Conservation (phyloP, 176 grass and related monocot genomes). For the Paspalum vaginatum region DNA sequence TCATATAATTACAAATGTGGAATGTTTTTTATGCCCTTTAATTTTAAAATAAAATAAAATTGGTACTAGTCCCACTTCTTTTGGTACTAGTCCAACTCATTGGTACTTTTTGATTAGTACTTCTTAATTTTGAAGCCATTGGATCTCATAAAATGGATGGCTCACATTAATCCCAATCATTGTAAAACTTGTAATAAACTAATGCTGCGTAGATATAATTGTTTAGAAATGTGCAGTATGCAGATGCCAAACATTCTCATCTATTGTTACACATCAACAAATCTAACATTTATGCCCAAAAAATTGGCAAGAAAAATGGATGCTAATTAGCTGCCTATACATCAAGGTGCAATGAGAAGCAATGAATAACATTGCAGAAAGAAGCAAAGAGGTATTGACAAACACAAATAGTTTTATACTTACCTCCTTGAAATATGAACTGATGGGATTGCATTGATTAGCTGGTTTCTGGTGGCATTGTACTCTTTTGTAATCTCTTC, state of each 20-base stretch:
- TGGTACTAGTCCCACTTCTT: too few relatives aligned
- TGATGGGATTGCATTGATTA: constrained; percentile 50
- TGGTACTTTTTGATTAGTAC: too few relatives aligned
- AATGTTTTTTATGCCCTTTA: too few relatives aligned
- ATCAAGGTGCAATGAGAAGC: background rate
- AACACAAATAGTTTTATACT: constrained; percentile 29
- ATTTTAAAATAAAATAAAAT: too few relatives aligned
- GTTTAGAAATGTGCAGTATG: background rate
- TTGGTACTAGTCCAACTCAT: too few relatives aligned
- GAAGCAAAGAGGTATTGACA: background rate
- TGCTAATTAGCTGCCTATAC: background rate
- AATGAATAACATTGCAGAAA: background rate
- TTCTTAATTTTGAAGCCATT: too few relatives aligned
- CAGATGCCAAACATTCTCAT: background rate
- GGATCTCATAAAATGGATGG: too few relatives aligned
- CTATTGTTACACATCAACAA: background rate
- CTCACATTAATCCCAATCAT: too few relatives aligned
- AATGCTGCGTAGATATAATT: background rate
- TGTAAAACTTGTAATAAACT: too few relatives aligned
- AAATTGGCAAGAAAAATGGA: constrained; percentile 16
- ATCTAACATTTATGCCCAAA: constrained; percentile 1
- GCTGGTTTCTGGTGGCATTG: constrained; percentile 41
- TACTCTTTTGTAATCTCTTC: constrained; percentile 57
- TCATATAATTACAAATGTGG: too few relatives aligned
- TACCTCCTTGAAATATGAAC: constrained; percentile 61